Evolutionary conservation across 768 basidiomycete species (phyloP), one percentile per base, ranked within the genome.

Genomic region (Macrolepiota fuliginosa): DNA sequence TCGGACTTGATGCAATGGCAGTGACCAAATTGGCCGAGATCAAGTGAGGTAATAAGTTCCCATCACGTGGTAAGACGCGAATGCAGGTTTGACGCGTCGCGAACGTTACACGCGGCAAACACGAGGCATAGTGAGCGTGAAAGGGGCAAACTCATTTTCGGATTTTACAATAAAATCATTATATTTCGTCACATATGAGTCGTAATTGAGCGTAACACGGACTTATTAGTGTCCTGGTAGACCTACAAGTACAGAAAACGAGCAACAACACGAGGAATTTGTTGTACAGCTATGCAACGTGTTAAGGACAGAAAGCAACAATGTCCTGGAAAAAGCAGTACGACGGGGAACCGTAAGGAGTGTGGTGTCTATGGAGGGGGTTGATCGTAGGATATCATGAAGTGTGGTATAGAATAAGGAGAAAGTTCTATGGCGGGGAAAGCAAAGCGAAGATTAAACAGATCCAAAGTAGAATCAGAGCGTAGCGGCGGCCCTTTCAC

Each of bases 1-100:
- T 46, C 39, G 27, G 61, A 19, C 40, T 56, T 54, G 35, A 39
- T 24, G 19, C 37, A 27, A 49, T 49, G 25, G 29, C 15, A 45
- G 25, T 39, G 40, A 19, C 40, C 13, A 36, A 19, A 25, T 56
- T n/a, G 25, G 40, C 55, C 15, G 36, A 25, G 17, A 25, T 32
- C 53, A 29, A 13, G 27, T 29, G 24, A 51, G 39, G 59, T n/a
- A 63, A 46, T 27, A 61, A 0, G 11, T 50, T 61, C 56, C 25
- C 62, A 57, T 55, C 63, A 63, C 68, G 54, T 61, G 66, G 19
- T 37, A 24, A 56, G 54, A 37, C 49, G 25, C 53, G 45, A 32
- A 32, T 40, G 53, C 58, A 51, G 36, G 39, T 63, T 54, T 29
- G 62, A 62, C 62, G 63, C 63, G 63, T 57, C 63, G 56, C 39